Evolutionary conservation across 805 yeast species (phyloP).

Genomic region (Metschnikowia amazonensis): DNA sequence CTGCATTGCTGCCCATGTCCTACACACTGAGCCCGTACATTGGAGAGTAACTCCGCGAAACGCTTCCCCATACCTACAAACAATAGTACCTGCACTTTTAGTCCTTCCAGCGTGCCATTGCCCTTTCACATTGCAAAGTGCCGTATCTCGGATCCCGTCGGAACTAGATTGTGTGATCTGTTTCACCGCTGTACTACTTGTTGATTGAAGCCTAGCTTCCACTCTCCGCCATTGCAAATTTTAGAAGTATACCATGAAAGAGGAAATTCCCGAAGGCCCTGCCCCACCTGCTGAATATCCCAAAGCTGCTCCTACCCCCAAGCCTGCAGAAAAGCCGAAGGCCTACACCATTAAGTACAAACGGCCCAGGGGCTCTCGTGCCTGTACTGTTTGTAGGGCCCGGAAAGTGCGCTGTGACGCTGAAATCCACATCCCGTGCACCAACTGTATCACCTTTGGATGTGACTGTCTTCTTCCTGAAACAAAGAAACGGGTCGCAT

Average conservation of each 20-base stretch:
- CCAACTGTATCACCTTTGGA: slow-evolving; percentile 69
- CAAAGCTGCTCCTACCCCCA: background rate
- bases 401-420: slow-evolving; percentile 82
- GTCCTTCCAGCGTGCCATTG: background rate
- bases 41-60: slow-evolving; percentile 2
- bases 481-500: slow-evolving; percentile 41
- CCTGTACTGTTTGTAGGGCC: slow-evolving; percentile 74
- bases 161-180: background rate
- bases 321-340: slow-evolving; percentile 30
- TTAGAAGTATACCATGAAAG: background rate
- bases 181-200: background rate
- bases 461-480: slow-evolving; percentile 70
- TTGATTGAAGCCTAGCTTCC: background rate
- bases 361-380: slow-evolving; percentile 62
- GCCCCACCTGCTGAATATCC: background rate
- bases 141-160: background rate
- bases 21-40: background rate
- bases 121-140: background rate
- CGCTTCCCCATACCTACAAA: slow-evolving; percentile 2
- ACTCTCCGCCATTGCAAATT: background rate
- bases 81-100: background rate
- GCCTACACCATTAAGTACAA: slow-evolving; percentile 46
- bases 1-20: slow-evolving; percentile 3
- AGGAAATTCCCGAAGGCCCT: background rate
- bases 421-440: slow-evolving; percentile 47